Evolutionary conservation across 768 basidiomycete species (phyloP).

Genomic region (Boletellus emodensis): DNA sequence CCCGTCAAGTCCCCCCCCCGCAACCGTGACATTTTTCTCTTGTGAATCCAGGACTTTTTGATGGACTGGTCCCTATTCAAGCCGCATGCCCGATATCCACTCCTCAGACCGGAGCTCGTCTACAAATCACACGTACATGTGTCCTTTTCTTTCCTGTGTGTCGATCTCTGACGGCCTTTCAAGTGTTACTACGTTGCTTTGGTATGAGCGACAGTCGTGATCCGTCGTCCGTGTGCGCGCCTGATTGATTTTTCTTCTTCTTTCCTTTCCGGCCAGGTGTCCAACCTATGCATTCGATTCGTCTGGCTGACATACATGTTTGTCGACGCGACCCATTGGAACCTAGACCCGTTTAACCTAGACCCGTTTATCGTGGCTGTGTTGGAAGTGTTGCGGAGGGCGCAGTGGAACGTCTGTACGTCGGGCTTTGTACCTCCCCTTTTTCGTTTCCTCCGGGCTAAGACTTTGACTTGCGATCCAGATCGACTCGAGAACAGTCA

Average conservation of each 20-base stretch:
- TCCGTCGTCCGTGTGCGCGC: no score
- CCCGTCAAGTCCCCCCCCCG: not conserved
- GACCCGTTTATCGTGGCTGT: constrained; percentile 65
- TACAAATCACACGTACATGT: constrained; percentile 61
- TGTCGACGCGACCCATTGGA: constrained; percentile 40
- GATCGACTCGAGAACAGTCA: constrained; percentile 85
- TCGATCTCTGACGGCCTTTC: not conserved
- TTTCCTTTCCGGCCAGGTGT: constrained; percentile 38
- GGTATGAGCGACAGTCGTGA: constrained; percentile 34
- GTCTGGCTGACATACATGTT: constrained; percentile 81
- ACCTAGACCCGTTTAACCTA: constrained; percentile 57
- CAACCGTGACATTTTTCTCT: not conserved
- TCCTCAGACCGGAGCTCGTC: constrained; percentile 70
- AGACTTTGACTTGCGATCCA: constrained; percentile 20
- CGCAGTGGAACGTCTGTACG: constrained; percentile 90
- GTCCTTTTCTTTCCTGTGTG: constrained; percentile 7
- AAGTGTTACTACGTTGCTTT: constrained; percentile 77
- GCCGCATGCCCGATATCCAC: constrained; percentile 46
- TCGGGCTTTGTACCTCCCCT: not conserved
- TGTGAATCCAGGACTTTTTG: constrained; percentile 56
- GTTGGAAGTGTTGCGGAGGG: constrained; percentile 71
- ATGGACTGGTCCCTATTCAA: constrained; percentile 89
- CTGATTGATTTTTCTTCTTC: no score
- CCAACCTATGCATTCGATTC: constrained; percentile 74
- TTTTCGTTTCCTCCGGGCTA: not conserved